phyloP scores from a whole-genome alignment of 1,284 basidiomycete species.

The Malassezia sp. region DNA sequence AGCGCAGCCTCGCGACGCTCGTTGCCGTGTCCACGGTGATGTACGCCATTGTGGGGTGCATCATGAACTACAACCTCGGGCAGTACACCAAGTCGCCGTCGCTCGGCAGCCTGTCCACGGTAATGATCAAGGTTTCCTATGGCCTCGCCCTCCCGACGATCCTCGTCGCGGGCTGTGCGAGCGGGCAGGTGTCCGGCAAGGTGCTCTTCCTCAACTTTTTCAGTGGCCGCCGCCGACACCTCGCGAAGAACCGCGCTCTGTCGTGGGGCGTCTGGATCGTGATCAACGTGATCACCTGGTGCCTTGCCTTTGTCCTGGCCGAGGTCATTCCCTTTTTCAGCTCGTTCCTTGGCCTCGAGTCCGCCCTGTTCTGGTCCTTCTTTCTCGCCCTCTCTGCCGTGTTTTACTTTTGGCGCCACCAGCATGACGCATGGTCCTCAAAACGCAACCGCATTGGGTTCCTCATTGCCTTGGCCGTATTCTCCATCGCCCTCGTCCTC shows the following conservation, averaged over 20 bases:
- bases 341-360: slow-evolving; percentile 26
- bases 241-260: not conserved
- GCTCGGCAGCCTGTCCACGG: slow-evolving; percentile 24
- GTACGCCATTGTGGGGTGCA: slow-evolving; percentile 35
- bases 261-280: slow-evolving; percentile 25
- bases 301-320: slow-evolving; percentile 29
- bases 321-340: slow-evolving; percentile 33
- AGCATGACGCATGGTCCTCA: slow-evolving; percentile 19
- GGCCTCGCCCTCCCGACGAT: slow-evolving; percentile 36
- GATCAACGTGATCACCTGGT: slow-evolving; percentile 35
- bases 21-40: slow-evolving; percentile 28
- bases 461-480: slow-evolving; percentile 29
- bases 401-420: slow-evolving; percentile 33
- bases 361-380: slow-evolving; percentile 32
- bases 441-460: slow-evolving; percentile 20
- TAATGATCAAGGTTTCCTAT: slow-evolving; percentile 30
- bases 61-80: slow-evolving; percentile 35
- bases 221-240: slow-evolving; percentile 14
- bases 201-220: slow-evolving; percentile 29
- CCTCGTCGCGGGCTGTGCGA: slow-evolving; percentile 33
- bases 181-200: slow-evolving; percentile 32
- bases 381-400: slow-evolving; percentile 24
- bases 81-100: slow-evolving; percentile 37
- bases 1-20: slow-evolving; percentile 23
- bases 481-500: slow-evolving; percentile 43